Base-by-base conservation (phyloP, 805 yeast species). In the Ogataea chonburiensis region DNA sequence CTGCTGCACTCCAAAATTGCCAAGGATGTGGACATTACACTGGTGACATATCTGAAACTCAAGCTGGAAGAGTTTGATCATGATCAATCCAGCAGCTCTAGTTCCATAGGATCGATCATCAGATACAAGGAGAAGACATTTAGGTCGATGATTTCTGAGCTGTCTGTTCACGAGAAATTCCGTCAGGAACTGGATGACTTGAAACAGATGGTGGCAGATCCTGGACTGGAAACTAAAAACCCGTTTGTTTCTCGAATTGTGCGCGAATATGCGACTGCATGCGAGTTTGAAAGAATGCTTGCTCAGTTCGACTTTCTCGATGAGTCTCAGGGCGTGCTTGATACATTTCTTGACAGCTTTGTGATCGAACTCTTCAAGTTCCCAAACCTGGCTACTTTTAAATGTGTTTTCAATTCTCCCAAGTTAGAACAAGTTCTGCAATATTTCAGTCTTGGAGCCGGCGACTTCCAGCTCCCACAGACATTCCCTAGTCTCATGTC, bases 1-100 rank as follows among this genome's bases (percentile, higher is more conserved):
- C 33, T 40, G 4, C 26, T 45, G n/a, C 50, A 43, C 12, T 37
- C 44, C 26, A 41, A 40, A 10, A 43, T 45, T 13, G 34, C 43
- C 21, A 38, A 38, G 21, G 40, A 31, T 21, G 31, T 31, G 6
- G 43, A 40, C 17, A 24, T 18, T 10, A 26, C 34, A 4, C 17
- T 47, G 35, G 30, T 37, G 3, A 22, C 31, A 3, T 39, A 42
- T 20, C 29, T 47, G 20, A 40, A 44, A 34, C 9, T 18, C 3
- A 37, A 40, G 19, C 13, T 43, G 6, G 37, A 35, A 7, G 40
- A 41, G 17, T 22, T 43, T 5, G 45, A 43, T 15, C 17, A 31
- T 23, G 42, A 41, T 3, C 36, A 25, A 13, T 19, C 38, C 16
- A 24, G 21, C 26, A 34, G 39, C 17, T 34, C 48, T 3, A 42